phyloP scores from a whole-genome alignment of 2,329 filamentous ascomycete genomes.

The Acarospora socialis region DNA sequence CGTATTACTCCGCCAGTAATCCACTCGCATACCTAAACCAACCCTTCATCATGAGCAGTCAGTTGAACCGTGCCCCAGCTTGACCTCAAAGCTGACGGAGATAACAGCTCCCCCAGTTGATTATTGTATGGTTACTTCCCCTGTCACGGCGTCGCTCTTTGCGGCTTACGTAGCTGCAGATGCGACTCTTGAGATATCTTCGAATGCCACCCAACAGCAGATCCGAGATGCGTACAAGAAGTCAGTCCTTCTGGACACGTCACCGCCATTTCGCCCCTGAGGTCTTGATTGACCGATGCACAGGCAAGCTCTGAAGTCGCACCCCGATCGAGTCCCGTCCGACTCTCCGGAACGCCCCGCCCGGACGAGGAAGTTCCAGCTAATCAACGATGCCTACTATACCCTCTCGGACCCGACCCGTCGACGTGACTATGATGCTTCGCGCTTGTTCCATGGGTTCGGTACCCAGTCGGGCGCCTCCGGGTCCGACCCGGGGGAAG shows the following conservation, averaged over 20 bases:
- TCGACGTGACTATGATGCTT: conserved; percentile 70
- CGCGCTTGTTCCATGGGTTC: conserved; percentile 45
- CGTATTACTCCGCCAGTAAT: too few relatives aligned
- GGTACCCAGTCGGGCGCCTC: conserved; percentile 27
- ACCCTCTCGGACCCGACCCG: conserved; percentile 68
- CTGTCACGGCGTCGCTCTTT: conserved; percentile 2
- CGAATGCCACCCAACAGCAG: conserved; percentile 64
- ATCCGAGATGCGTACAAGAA: conserved; percentile 92
- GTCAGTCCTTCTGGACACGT: too few relatives aligned
- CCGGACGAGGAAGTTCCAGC: conserved; percentile 79
- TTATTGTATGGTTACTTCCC: conserved; percentile 37
- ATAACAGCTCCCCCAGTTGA: conserved; percentile 35
- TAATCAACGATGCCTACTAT: conserved; percentile 87
- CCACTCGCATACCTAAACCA: too few relatives aligned
- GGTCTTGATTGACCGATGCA: conserved; percentile 3
- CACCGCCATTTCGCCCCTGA: background rate
- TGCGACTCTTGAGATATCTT: conserved; percentile 56
- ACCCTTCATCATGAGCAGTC: too few relatives aligned
- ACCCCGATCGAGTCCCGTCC: conserved; percentile 76
- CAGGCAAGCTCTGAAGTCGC: conserved; percentile 77
- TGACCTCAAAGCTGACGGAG: conserved; percentile 18
- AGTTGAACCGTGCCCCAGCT: too few relatives aligned
- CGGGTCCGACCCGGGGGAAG: conserved; percentile 27
- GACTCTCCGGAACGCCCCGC: conserved; percentile 69
- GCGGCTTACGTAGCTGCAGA: conserved; percentile 33